phyloP scores from a whole-genome alignment of 345 rosid genomes.

The Physaria fendleri region DNA sequence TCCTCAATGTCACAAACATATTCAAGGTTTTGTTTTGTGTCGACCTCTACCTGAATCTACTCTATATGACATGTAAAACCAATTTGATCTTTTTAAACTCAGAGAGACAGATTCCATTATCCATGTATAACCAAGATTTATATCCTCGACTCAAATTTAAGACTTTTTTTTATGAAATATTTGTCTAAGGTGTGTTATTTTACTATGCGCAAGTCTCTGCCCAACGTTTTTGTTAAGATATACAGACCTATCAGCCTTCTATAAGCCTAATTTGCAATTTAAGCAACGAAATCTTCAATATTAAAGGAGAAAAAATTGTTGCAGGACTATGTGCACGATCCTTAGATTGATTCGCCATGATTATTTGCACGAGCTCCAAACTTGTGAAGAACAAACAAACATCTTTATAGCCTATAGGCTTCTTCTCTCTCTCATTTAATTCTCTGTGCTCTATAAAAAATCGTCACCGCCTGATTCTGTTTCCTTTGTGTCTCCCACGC shows the following conservation, averaged over 20 bases:
- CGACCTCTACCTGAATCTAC: background rate
- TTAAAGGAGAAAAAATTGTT: too few species aligned
- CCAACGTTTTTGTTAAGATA: background rate
- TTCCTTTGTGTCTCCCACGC: slow-evolving; percentile 20
- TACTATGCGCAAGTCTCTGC: slow-evolving; percentile 1
- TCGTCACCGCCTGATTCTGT: slow-evolving; percentile 17
- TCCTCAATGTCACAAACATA: background rate
- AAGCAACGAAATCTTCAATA: too few species aligned
- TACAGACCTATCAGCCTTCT: too few species aligned
- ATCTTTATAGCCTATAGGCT: too few species aligned
- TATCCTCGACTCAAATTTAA: background rate
- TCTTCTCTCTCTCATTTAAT: too few species aligned
- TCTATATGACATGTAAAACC: background rate
- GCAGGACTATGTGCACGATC: too few species aligned
- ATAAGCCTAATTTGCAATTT: too few species aligned
- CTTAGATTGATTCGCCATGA: too few species aligned
- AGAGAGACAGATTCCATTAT: background rate
- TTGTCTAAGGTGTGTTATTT: background rate
- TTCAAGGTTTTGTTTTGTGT: slow-evolving; percentile 16
- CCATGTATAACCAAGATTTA: background rate
- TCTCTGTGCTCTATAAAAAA: too few species aligned
- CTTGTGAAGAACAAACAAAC: too few species aligned
- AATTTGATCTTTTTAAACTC: slow-evolving; percentile 7
- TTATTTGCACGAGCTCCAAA: too few species aligned
- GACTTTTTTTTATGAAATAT: background rate